Evolutionary conservation across 2,329 filamentous ascomycete genomes (phyloP), one percentile per base, ranked within the genome.

Genomic region (Lachnellula occidentalis): DNA sequence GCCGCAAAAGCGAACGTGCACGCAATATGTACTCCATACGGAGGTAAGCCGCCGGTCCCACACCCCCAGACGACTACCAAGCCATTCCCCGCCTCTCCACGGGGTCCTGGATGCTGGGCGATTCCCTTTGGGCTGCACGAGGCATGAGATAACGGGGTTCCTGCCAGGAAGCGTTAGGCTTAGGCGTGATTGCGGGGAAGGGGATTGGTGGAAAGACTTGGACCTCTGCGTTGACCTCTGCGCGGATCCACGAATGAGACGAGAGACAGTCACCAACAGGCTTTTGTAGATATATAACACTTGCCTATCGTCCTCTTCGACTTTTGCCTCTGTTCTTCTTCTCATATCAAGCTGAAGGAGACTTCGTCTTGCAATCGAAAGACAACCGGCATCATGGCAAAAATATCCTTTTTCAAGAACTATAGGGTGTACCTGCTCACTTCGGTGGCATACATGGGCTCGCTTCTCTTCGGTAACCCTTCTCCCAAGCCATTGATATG

Each of bases 381-480:
- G 22, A 31, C 7, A 15, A 24, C 43, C 11, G 8, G 47, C 58
- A 60, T 22, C 49, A 61, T 58, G 56, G 57, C 54, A 54, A 55
- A 52, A 17, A 31, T 27, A 22, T 52, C 48, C 11, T 63, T 63
- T 36, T 63, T 63, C 54, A 59, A 59, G 31, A 63, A 63, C 48
- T 56, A 56, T 39, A 53, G 61, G 21, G 58, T 63, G 49, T 63
- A 63, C 42, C 19, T 64, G 9, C 58, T 65, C 36, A 61, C 63
- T 22, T 48, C 57, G 7, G 61, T 64, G 50, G 61, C 61, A 14
- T 64, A 65, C 36, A 63, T 64, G 59, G 63, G 63, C 46, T 63
- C 60, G 9, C 47, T 64, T 42, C 55, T 65, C n/a, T 64, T 65
- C 37, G 63, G 62, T 60, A 49, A 7, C 21, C 17, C 22, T 5